Evolutionary conservation across 805 yeast genomes (phyloP).

Genomic region (Sugiyamaella qingdaonensis): DNA sequence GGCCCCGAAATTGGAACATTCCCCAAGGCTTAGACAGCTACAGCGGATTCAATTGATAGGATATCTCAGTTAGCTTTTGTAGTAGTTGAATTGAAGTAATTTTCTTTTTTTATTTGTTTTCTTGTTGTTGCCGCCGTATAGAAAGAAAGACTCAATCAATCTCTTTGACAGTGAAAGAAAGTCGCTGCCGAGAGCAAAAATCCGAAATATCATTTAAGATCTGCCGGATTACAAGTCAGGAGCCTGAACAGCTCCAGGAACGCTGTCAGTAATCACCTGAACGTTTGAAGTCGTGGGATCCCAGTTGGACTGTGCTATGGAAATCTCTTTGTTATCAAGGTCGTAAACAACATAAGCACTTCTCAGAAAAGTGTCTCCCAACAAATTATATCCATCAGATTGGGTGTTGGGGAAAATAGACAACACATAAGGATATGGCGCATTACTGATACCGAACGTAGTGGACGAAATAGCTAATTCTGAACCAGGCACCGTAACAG

Average conservation of each 20-base stretch:
- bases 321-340: constrained; percentile 51
- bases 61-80: too few species aligned
- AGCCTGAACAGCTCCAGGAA: constrained; percentile 18
- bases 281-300: constrained; percentile 7
- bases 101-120: too few species aligned
- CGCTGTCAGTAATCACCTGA: constrained; percentile 10
- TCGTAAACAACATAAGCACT: constrained; percentile 64
- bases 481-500: constrained; percentile 21
- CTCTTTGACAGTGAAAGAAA: too few species aligned
- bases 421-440: constrained; percentile 12
- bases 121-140: too few species aligned
- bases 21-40: constrained; percentile 1
- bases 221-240: neutral
- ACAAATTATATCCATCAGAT: constrained; percentile 17
- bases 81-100: too few species aligned
- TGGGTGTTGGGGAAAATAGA: constrained; percentile 18
- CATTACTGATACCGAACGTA: constrained; percentile 13
- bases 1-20: constrained; percentile 5
- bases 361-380: constrained; percentile 52
- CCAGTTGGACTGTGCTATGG: constrained; percentile 45
- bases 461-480: constrained; percentile 20
- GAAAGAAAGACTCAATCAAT: too few species aligned
- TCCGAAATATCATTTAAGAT: too few species aligned
- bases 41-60: too few species aligned
- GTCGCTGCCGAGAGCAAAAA: too few species aligned